Evolutionary conservation across 257 asterid genomes (phyloP).

Genomic region (Echium plantagineum): DNA sequence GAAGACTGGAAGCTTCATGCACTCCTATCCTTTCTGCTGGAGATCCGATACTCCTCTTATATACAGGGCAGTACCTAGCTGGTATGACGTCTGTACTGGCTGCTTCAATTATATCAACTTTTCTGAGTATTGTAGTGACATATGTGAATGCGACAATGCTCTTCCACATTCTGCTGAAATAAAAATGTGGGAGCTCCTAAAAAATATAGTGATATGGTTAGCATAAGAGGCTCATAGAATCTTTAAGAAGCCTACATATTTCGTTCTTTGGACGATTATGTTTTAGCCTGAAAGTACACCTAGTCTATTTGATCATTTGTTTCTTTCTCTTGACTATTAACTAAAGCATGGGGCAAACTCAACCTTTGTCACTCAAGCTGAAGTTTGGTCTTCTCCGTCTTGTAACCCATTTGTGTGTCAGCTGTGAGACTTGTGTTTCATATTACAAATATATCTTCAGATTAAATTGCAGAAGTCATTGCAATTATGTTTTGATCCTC

Average conservation of each 20-base stretch:
- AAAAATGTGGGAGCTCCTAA: background rate
- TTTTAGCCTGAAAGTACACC: background rate
- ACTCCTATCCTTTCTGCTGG: conserved; percentile 88
- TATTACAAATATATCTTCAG: background rate
- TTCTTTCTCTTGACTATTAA: too few species aligned
- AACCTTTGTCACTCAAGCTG: too few species aligned
- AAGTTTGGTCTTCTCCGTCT: background rate
- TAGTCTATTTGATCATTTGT: too few species aligned
- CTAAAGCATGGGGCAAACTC: background rate
- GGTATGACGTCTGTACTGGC: conserved; percentile 23
- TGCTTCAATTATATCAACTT: background rate
- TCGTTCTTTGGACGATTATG: background rate
- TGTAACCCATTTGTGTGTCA: background rate
- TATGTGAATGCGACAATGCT: background rate
- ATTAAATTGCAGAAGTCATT: too few species aligned
- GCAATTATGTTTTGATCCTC: background rate
- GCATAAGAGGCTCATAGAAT: background rate
- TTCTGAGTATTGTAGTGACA: too few species aligned
- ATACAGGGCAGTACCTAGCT: conserved; percentile 95
- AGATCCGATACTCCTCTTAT: conserved; percentile 97
- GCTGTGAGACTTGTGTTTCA: background rate
- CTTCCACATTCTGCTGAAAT: background rate
- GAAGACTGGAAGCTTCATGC: conserved; percentile 73
- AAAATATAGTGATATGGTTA: background rate
- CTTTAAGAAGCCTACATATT: background rate